Evolutionary conservation across 139 green algal species (phyloP), one percentile per base, ranked within the genome.

Genomic region (Pycnococcus provasolii): DNA sequence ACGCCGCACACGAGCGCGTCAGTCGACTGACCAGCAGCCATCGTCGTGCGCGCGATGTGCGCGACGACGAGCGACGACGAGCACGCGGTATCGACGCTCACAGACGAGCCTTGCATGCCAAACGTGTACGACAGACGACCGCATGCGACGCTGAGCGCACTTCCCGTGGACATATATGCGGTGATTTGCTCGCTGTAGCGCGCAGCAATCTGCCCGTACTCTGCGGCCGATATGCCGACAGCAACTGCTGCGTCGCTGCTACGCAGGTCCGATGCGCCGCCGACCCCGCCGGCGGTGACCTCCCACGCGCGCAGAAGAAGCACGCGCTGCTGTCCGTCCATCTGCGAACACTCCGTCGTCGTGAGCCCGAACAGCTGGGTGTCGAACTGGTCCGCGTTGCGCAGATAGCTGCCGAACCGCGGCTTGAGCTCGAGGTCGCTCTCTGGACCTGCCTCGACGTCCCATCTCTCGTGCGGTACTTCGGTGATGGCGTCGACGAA

Each of bases 61-160:
- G 83, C 41, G 8, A 77, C 86, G 15, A 92, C 85, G 15, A 95
- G 64, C 4, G 82, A 88, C 11, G 80, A 86, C 0, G 84, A 89
- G 74, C 86, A 91, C 41, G 86, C 87, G 2, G 88, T 95, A 78
- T 95, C 88, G 4, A 94, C 79, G 9, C 67, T 84, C 9, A 94
- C 45, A 6, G 41, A 72, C 54, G 4, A 81, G 74, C 3, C 88
- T 8, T 64, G 71, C 53, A 92, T 73, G 42, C 71, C 83, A 68
- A 87, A 94, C 0, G 71, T 72, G 77, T 84, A 95, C 6, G 81
- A 83, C 9, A 95, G 50, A 5, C 87, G 71, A 39, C 83, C 89
- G 13, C 64, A 72, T n/a, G 84, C 79, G 37, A 88, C 84, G 52
- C 72, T 84, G 58, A 94, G 54, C 11, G 40, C 8, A 4, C 39